These are phyloP conservation scores for Fusarium buharicum DNA, from an alignment of 2,329 filamentous ascomycete species.

Conservation along the genomic window DNA sequence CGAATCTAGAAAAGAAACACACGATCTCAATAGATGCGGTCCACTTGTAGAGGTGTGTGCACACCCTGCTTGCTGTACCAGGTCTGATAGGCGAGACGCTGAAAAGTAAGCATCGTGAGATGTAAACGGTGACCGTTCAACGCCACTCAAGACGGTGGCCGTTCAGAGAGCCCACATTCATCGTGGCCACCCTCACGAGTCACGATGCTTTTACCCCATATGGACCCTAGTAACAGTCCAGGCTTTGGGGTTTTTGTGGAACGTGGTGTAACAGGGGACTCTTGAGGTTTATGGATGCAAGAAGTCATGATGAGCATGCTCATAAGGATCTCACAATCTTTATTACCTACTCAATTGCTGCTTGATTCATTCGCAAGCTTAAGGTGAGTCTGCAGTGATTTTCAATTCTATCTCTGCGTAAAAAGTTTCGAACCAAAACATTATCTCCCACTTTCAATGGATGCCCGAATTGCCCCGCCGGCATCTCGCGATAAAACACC, in stretches of 20 bases:
- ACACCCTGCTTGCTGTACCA: constrained; percentile 4
- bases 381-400: no score
- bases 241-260: constrained; percentile 28
- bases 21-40: constrained; percentile 17
- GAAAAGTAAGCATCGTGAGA: constrained; percentile 26
- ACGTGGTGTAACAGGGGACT: not conserved
- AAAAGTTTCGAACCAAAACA: constrained; percentile 1
- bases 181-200: constrained; percentile 28
- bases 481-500: constrained; percentile 40
- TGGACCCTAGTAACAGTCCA: constrained; percentile 14
- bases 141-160: constrained; percentile 31
- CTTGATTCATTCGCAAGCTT: not conserved
- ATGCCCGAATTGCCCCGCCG: constrained; percentile 34
- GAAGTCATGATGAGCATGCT: not conserved
- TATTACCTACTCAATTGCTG: not conserved
- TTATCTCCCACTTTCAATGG: constrained; percentile 6
- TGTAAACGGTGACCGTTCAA: constrained; percentile 30
- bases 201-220: not conserved
- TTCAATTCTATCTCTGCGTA: not conserved
- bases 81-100: constrained; percentile 15
- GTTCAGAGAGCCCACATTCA: constrained; percentile 26
- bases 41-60: constrained; percentile 18
- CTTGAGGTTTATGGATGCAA: not conserved
- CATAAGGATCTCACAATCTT: constrained; percentile 7
- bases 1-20: not conserved